Evolutionary conservation across 2,329 filamentous ascomycete species (phyloP).

Genomic region (Monosporascus ibericus): DNA sequence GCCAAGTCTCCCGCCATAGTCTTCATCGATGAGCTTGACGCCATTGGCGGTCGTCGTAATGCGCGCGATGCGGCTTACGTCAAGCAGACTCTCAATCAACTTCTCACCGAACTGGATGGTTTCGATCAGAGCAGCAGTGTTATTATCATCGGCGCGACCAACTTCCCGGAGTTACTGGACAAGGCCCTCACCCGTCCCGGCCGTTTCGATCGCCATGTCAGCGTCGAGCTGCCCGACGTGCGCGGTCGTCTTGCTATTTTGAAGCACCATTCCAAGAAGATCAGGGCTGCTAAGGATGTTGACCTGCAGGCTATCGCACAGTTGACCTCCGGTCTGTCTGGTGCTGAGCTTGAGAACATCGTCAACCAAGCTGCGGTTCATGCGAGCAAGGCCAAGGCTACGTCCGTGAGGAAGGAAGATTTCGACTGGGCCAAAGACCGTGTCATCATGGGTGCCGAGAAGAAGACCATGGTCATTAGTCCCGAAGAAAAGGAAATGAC

Average conservation of each 20-base stretch:
- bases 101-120: slow-evolving; percentile 93
- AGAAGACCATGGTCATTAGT: slow-evolving; percentile 80
- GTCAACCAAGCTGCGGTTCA: slow-evolving; percentile 94
- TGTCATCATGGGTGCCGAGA: slow-evolving; percentile 93
- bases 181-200: slow-evolving; percentile 91
- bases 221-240: slow-evolving; percentile 85
- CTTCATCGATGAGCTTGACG: slow-evolving; percentile 91
- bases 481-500: slow-evolving; percentile 93
- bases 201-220: slow-evolving; percentile 89
- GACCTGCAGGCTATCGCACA: slow-evolving; percentile 79
- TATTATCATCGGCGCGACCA: slow-evolving; percentile 93
- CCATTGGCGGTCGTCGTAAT: slow-evolving; percentile 90
- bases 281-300: slow-evolving; percentile 73
- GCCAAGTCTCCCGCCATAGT: slow-evolving; percentile 86
- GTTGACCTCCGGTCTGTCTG: slow-evolving; percentile 86
- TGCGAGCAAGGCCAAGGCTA: slow-evolving; percentile 80
- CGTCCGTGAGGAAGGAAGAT: slow-evolving; percentile 68
- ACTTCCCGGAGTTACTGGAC: slow-evolving; percentile 90
- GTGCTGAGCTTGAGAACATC: slow-evolving; percentile 92
- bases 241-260: slow-evolving; percentile 88
- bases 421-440: slow-evolving; percentile 98
- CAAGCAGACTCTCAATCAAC: slow-evolving; percentile 95
- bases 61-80: slow-evolving; percentile 89
- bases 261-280: slow-evolving; percentile 87
- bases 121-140: slow-evolving; percentile 93